These are phyloP conservation scores for Candida pseudocylindracea DNA, from an alignment of 1,139 yeast species.

Conservation along the genomic window DNA sequence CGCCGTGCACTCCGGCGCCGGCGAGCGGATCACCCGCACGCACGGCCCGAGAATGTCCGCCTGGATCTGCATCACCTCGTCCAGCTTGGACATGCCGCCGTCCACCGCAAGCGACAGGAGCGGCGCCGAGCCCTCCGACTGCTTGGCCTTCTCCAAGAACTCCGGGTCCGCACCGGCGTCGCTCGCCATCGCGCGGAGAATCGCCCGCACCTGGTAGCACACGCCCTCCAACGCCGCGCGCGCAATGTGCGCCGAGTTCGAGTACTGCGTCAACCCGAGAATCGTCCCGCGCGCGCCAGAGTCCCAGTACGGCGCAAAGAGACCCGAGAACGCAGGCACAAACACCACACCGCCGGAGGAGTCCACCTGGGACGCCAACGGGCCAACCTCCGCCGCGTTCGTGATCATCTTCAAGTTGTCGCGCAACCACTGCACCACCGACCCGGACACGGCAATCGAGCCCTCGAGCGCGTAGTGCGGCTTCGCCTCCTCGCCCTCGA, in stretches of 20 bases:
- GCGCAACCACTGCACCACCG: constrained; percentile 85
- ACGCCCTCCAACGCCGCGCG: constrained; percentile 93
- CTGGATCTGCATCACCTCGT: constrained; percentile 85
- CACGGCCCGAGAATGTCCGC: constrained; percentile 80
- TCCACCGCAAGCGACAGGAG: constrained; percentile 54
- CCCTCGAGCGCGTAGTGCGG: constrained; percentile 91
- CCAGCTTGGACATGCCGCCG: constrained; percentile 90
- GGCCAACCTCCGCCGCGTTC: constrained; percentile 75
- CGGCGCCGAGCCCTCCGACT: constrained; percentile 19
- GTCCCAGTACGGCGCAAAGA: constrained; percentile 95
- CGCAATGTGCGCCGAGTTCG: constrained; percentile 72
- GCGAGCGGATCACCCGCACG: constrained; percentile 62
- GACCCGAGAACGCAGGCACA: constrained; percentile 87
- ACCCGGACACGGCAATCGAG: constrained; percentile 90
- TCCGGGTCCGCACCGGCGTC: constrained; percentile 45
- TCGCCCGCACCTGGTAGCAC: constrained; percentile 83
- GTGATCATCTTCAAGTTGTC: constrained; percentile 72
- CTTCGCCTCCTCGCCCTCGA: constrained; percentile 23
- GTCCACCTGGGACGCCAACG: constrained; percentile 62
- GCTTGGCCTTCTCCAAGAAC: constrained; percentile 20
- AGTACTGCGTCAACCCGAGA: constrained; percentile 79
- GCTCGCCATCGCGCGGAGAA: constrained; percentile 71
- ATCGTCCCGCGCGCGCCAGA: constrained; percentile 84
- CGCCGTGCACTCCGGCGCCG: constrained; percentile 81
- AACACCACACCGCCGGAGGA: constrained; percentile 85